phyloP scores from a whole-genome alignment of 2,329 filamentous ascomycete genomes.

The Neofusicoccum parvum region DNA sequence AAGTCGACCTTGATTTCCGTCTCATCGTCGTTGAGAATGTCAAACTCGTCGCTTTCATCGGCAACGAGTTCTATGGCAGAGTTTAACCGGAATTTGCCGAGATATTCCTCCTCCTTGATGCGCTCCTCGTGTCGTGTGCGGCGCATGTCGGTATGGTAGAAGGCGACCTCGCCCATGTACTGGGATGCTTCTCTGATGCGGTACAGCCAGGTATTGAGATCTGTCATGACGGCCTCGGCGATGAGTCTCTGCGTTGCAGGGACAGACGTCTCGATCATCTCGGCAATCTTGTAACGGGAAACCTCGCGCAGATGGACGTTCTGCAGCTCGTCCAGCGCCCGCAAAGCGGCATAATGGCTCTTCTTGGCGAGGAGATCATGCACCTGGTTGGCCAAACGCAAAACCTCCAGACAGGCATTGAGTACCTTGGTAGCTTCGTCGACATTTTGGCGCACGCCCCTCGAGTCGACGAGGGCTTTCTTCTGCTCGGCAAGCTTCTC shows the following conservation, averaged over 20 bases:
- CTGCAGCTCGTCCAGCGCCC: constrained; percentile 91
- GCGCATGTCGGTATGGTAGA: constrained; percentile 91
- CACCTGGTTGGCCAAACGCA: constrained; percentile 90
- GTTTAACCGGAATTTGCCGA: constrained; percentile 86
- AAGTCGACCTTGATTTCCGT: constrained; percentile 88
- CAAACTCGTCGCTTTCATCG: constrained; percentile 93
- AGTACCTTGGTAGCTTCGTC: constrained; percentile 87
- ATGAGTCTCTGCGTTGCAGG: constrained; percentile 90
- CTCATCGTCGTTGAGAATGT: constrained; percentile 86
- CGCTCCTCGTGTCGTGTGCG: constrained; percentile 81
- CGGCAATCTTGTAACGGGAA: constrained; percentile 90
- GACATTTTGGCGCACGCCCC: constrained; percentile 91
- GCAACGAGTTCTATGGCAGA: constrained; percentile 94
- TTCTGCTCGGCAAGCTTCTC: constrained; percentile 95
- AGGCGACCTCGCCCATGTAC: constrained; percentile 92
- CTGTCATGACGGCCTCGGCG: constrained; percentile 93
- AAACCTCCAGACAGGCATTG: constrained; percentile 86
- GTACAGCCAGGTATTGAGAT: constrained; percentile 95
- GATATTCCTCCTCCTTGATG: constrained; percentile 71
- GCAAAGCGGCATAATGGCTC: constrained; percentile 92
- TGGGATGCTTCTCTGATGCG: constrained; percentile 94
- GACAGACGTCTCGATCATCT: constrained; percentile 94
- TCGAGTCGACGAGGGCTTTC: constrained; percentile 88
- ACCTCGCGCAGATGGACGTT: constrained; percentile 95
- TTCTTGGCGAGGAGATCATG: constrained; percentile 90